Evolutionary conservation across 2,329 filamentous ascomycete genomes (phyloP), one percentile per base, ranked within the genome.

Genomic region (Neoarthrinium moseri): DNA sequence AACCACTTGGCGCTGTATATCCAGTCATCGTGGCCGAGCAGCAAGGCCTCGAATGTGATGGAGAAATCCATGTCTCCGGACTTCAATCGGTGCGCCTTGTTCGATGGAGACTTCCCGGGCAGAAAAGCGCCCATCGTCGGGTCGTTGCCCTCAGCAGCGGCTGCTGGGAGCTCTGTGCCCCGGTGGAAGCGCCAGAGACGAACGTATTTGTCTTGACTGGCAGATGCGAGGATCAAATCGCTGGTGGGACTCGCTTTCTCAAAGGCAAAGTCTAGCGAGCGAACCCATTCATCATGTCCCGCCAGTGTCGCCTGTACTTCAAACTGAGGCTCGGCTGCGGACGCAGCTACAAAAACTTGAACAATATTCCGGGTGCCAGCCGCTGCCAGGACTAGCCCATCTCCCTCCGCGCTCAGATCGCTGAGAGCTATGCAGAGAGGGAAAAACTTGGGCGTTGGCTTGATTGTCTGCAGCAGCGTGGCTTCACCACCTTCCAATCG

Each of bases 11-110:
- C 85, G 46, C 88, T 95, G 67, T 96, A 97, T 47, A 99, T 92
- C 94, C 94, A 99, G 60, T 99, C 94, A 62, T 99, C 94, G 61
- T 99, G 94, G 7, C 94, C 94, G 3, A 99, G 80, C 5, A 99
- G 78, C 3, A 99, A 74, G 1, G 94, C 94, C 65, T 99, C 94
- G 55, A 99, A 97, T 0, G 91, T 95, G 46, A 96, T 76, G 6
- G 87, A 88, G 65, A 88, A 92, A 53, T 86, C 84, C 4, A 72
- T 73, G 1, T 69, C 74, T 0, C 69, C 72, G 3, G 80, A 75
- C 33, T 80, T 78, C 48, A 99, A 82, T 45, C 81, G 80, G 63
- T 97, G 87, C 0, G 88, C 86, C 68, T 96, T 97, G 66, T 96
- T 97, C 0, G 90, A 89, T 0, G 95, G 75, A 0, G 87, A 88